Percentiles rank a stretch among this genome's conserved stretches.
Conservation (phyloP, 495 filamentous ascomycete species). For the Melanomma pulvis-pyrius region DNA sequence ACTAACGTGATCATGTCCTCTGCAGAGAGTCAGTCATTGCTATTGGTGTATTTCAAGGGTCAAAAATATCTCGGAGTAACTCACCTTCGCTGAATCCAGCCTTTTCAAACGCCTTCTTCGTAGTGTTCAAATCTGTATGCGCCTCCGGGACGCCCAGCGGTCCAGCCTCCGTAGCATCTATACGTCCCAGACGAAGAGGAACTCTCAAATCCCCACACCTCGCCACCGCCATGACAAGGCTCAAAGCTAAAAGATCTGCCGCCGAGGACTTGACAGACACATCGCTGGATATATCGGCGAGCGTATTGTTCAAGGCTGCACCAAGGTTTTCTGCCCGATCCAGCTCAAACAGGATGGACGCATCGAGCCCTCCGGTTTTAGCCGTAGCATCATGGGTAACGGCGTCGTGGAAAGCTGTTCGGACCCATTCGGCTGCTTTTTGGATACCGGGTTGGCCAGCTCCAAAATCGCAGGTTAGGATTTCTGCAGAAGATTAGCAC, state of each 20-base stretch:
- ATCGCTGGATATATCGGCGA: slow-evolving; percentile 6
- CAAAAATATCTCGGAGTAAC: too few relatives aligned
- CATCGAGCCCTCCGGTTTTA: slow-evolving; percentile 23
- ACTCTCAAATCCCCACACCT: slow-evolving; percentile 3
- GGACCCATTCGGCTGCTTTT: slow-evolving; percentile 27
- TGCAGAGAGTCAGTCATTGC: background rate
- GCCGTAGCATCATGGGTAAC: slow-evolving; percentile 15
- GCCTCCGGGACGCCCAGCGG: slow-evolving; percentile 13
- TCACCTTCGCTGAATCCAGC: slow-evolving; percentile 19
- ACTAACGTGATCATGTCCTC: slow-evolving; percentile 15
- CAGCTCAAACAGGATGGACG: slow-evolving; percentile 19
- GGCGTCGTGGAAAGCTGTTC: slow-evolving; percentile 28
- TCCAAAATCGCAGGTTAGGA: background rate
- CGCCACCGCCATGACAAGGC: slow-evolving; percentile 5
- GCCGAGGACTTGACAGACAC: background rate
- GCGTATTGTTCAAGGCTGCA: slow-evolving; percentile 25
- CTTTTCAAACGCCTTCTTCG: slow-evolving; percentile 11
- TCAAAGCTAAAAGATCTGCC: slow-evolving; percentile 16
- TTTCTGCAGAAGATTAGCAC: background rate
- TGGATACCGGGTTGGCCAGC: background rate
- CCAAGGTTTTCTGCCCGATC: slow-evolving; percentile 18
- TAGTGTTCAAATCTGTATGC: slow-evolving; percentile 15
- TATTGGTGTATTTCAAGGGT: background rate
- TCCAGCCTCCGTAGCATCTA: slow-evolving; percentile 13
- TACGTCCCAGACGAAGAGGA: slow-evolving; percentile 9